Evolutionary conservation across 495 filamentous ascomycete species (phyloP), one percentile per base, ranked within the genome.

Genomic region (Lentithecium fluviatile): DNA sequence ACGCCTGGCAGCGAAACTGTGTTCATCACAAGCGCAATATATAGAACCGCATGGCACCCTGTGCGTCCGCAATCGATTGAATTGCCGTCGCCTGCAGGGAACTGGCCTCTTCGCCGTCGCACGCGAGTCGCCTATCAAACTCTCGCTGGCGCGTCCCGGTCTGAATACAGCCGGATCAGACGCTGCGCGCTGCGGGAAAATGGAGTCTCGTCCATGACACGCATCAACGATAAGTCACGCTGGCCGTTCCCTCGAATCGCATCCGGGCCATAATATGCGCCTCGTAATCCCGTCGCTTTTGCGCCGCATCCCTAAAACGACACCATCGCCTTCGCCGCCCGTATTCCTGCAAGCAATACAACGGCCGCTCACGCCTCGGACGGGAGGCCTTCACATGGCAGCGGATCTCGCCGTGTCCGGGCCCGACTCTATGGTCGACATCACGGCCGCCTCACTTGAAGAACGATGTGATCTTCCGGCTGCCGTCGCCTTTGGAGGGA

Each of bases 401-500:
- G 43, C 36, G 6, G 19, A 47, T 36, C n/a, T 63, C 47, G 59
- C 64, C 45, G 15, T 50, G 20, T 23, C 53, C 54, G 49, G 42
- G 13, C 32, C 58, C 58, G 53, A 6, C 36, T 20, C 12, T 55
- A 46, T 29, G 58, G 48, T 52, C 20, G 42, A 51, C 17, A 38
- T 66, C 19, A 55, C 4, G 25, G 12, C 25, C 25, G 32, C 37
- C 52, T 75, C 69, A 80, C 64, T 86, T 89, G 74, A 95, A 94
- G 70, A 95, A 96, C 52, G 80, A 90, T 0, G 91, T 96, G 57
- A 96, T 96, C 74, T 85, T 87, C 72, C 88, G 86, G 51, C 82
- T 89, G 10, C 87, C 85, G 48, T 80, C 79, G 2, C 73, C 50
- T 64, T 88, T 85, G 15, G 59, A 76, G 49, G 69, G 76, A 26